These are phyloP conservation scores for Rickenella mellea DNA, from an alignment of 768 basidiomycete species.

Conservation along the genomic window DNA sequence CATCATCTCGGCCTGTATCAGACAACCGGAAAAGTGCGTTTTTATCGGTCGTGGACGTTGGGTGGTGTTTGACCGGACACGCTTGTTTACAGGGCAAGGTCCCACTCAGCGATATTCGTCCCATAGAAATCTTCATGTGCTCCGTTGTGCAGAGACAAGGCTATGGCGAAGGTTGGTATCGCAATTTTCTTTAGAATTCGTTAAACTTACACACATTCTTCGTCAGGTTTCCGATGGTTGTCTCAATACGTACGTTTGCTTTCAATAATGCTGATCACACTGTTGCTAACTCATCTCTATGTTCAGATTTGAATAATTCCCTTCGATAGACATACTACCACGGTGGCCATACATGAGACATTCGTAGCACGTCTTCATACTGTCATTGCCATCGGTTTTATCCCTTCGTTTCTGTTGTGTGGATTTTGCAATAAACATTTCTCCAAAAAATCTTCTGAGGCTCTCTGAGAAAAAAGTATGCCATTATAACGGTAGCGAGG, in stretches of 20 bases:
- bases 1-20: slow-evolving; percentile 94
- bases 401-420: neutral
- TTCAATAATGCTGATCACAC: neutral
- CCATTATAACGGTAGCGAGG: neutral
- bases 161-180: slow-evolving; percentile 79
- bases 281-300: slow-evolving; percentile 1
- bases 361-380: neutral
- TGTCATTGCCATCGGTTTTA: neutral
- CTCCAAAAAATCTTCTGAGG: neutral
- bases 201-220: neutral
- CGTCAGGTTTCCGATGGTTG: slow-evolving; percentile 82
- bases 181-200: slow-evolving; percentile 1
- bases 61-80: slow-evolving; percentile 6
- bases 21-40: slow-evolving; percentile 95
- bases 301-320: slow-evolving; percentile 14
- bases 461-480: neutral
- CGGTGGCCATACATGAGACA: neutral
- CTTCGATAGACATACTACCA: neutral
- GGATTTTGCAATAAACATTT: neutral
- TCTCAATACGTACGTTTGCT: slow-evolving; percentile 92
- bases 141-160: slow-evolving; percentile 98
- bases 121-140: slow-evolving; percentile 99
- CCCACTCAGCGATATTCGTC: slow-evolving; percentile 91
- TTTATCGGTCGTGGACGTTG: neutral
- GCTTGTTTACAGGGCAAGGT: slow-evolving; percentile 72